A percentile compares a stretch with the other conserved stretches of the same genome.
Conservation (phyloP, 2,329 filamentous ascomycete species). For the Pseudogymnoascus destructans region DNA sequence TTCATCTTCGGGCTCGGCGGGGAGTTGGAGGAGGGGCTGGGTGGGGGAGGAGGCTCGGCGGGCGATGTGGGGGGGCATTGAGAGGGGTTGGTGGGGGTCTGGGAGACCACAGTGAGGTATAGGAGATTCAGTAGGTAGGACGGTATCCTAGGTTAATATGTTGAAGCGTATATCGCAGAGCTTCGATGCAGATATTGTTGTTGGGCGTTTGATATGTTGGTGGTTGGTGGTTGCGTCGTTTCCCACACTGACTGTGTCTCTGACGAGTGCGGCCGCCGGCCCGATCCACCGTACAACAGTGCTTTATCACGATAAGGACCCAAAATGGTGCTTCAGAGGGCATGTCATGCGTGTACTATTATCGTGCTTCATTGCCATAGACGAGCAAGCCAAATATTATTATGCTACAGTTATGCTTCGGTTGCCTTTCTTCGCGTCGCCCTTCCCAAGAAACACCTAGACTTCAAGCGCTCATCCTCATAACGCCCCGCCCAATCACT, state of each 20-base stretch:
- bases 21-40: background rate
- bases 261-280: background rate
- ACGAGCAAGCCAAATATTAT: background rate
- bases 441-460: too few relatives aligned
- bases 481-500: too few relatives aligned
- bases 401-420: too few relatives aligned
- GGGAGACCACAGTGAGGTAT: background rate
- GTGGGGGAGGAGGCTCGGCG: background rate
- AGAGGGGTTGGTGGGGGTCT: background rate
- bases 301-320: background rate
- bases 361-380: background rate
- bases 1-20: background rate
- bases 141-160: background rate
- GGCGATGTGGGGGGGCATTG: background rate
- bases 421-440: too few relatives aligned
- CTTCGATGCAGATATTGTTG: background rate
- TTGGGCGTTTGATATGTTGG: background rate
- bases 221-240: background rate
- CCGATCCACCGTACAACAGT: background rate
- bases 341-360: background rate
- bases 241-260: background rate
- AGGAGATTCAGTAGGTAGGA: background rate
- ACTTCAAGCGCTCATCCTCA: too few relatives aligned
- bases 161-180: background rate
- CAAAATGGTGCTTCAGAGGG: background rate